phyloP scores from a whole-genome alignment of 2,329 filamentous ascomycete genomes.

The Rhytidhysteron rufulum region DNA sequence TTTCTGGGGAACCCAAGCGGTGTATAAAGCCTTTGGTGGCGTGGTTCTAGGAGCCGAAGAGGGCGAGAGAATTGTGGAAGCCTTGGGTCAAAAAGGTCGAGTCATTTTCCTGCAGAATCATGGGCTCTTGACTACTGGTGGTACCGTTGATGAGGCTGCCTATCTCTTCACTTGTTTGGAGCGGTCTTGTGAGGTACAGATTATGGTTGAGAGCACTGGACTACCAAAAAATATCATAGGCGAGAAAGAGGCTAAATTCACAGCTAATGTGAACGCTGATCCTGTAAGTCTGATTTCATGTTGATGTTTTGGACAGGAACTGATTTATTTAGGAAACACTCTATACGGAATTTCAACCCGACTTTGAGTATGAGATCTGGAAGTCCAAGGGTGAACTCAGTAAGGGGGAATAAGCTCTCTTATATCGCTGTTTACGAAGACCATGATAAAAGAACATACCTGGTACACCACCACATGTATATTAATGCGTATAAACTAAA shows the following conservation, averaged over 20 bases:
- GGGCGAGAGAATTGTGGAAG: background rate
- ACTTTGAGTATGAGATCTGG: constrained; percentile 2
- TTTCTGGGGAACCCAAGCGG: background rate
- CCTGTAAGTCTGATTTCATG: background rate
- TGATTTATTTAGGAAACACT: constrained; percentile 1
- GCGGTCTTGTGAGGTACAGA: constrained; percentile 2
- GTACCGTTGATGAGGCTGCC: constrained; percentile 49
- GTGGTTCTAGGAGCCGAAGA: background rate
- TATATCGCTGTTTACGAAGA: no score
- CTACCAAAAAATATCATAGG: constrained; percentile 1
- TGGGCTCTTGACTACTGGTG: constrained; percentile 51
- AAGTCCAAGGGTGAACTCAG: background rate
- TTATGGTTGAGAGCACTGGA: constrained; percentile 1
- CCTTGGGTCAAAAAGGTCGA: constrained; percentile 39
- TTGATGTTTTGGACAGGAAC: background rate
- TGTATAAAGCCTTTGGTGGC: background rate
- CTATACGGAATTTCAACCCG: background rate
- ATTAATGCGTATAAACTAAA: no score
- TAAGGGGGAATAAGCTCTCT: no score
- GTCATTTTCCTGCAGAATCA: constrained; percentile 41
- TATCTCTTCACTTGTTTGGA: constrained; percentile 54
- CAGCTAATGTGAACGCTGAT: background rate
- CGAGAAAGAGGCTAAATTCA: background rate
- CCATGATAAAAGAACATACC: no score
- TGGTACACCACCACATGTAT: no score